Evolutionary conservation across 306 rosid species (phyloP), one percentile per base, ranked within the genome.

Genomic region (Pterocarpus macrocarpus): DNA sequence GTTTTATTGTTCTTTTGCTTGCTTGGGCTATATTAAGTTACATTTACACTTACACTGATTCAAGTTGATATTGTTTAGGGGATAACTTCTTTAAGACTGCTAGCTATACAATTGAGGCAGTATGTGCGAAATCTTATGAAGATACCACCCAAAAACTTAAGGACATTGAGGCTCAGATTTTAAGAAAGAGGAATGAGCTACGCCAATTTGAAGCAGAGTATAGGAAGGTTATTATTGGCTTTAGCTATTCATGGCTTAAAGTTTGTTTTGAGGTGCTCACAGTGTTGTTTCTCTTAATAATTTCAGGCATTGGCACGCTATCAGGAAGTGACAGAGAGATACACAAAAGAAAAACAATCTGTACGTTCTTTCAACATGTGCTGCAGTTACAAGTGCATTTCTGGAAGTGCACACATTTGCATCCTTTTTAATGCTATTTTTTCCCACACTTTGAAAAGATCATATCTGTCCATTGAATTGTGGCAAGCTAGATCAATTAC

Each of bases 81-180:
- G 99, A 96, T 81, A 96, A 96, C 85, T 96, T 96, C 83, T 96
- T 96, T 61, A 96, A 96, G 97, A 94, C 99, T 87, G 99, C 99
- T 81, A 50, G 89, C 80, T 96, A 96, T 75, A 92, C 91, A 0
- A 94, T 96, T n/a, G 99, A 96, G 89, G 98, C 98, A 47, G 86
- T 96, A 70, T 93, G 99, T 83, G 88, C 87, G 36, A 90, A 88
- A 73, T 72, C 94, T 47, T 90, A 88, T 17, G 98, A 91, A 73
- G 97, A 92, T 34, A 90, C 94, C 17, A 91, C 98, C 1, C 80
- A 90, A 52, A 96, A 91, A 70, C 98, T 96, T 59, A 86, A 76
- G 81, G 99, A 96, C 56, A 81, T 92, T 30, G 99, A 96, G 85
- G 90, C 89, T 81, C 97, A 92, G 85, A 96, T 96, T 73, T 94